These are phyloP conservation scores for Chaetomiaceae sp. DNA, from an alignment of 2,329 filamentous ascomycete genomes.

Conservation along the genomic window DNA sequence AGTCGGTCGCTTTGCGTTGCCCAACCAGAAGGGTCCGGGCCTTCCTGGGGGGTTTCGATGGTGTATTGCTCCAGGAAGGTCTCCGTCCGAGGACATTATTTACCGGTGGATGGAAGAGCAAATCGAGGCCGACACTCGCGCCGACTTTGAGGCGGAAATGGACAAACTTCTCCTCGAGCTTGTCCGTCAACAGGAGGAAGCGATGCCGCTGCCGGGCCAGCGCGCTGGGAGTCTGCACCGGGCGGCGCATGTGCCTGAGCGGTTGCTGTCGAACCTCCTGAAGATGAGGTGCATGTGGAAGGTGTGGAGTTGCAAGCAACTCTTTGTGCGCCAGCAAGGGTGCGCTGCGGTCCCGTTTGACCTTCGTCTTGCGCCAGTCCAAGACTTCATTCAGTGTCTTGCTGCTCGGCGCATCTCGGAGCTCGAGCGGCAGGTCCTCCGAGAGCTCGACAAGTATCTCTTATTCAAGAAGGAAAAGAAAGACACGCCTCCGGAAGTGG, in stretches of 20 bases:
- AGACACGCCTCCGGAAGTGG: neutral
- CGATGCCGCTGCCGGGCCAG: neutral
- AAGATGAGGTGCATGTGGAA: constrained; percentile 24
- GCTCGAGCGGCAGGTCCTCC: constrained; percentile 19
- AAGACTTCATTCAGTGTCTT: constrained; percentile 18
- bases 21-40: neutral
- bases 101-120: constrained; percentile 16
- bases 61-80: neutral
- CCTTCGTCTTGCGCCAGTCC: constrained; percentile 9
- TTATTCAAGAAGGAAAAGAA: neutral
- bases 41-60: neutral
- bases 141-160: constrained; percentile 16
- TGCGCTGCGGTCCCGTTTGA: neutral
- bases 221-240: too few relatives aligned
- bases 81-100: neutral
- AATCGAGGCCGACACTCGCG: constrained; percentile 4
- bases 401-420: constrained; percentile 21
- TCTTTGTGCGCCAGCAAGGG: constrained; percentile 5
- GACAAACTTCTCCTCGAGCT: constrained; percentile 19
- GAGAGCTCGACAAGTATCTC: constrained; percentile 15
- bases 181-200: neutral
- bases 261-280: constrained; percentile 15
- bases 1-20: constrained; percentile 5
- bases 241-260: neutral
- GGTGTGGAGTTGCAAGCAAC: constrained; percentile 20